Evolutionary conservation across 345 rosid species (phyloP), one percentile per base, ranked within the genome.

Genomic region (Linum usitatissimum): DNA sequence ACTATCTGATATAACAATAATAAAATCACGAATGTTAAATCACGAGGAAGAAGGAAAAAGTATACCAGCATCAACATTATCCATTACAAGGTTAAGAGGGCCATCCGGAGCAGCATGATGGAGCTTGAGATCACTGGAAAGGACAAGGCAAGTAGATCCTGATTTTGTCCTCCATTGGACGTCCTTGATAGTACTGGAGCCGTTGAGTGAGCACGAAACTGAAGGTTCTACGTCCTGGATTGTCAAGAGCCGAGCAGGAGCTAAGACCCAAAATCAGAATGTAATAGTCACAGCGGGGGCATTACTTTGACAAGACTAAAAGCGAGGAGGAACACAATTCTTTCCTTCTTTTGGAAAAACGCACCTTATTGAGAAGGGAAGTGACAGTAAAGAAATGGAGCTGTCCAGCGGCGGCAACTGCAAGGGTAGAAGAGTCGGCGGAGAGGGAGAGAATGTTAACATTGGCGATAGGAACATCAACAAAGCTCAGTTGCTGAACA

Each of bases 51-150:
- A 40, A 0, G 57, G 70, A 21, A 51, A 64, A 61, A 60, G 66
- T 40, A 56, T 77, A 93, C 99, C 96, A 0, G 97, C 97, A 73
- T 93, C 95, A 61, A 93, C 87, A 61, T 71, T 65, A 34, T 84
- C 95, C 83, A 86, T 72, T 48, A 84, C 72, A 76, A 66, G 68
- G 56, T 73, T 70, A 61, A 80, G 82, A 67, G 81, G 75, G 54
- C 73, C 53, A 71, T 60, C 62, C 65, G 76, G 72, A 74, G 67
- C 72, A 66, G 87, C 99, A 73, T 66, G 74, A 76, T 78, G 84
- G 61, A 93, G 78, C 76, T 72, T 77, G 39, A 86, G 80, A 57
- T 66, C 19, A 64, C 75, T 78, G 7, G 91, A 86, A 57, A 93
- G 85, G 75, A 79, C 74, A 65, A 87, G 79, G 67, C 72, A 87